Percentiles rank a stretch among this genome's conserved stretches.
Evolutionary conservation across 2,329 filamentous ascomycete genomes (phyloP).

Genomic region (Aspergillus uvarum): DNA sequence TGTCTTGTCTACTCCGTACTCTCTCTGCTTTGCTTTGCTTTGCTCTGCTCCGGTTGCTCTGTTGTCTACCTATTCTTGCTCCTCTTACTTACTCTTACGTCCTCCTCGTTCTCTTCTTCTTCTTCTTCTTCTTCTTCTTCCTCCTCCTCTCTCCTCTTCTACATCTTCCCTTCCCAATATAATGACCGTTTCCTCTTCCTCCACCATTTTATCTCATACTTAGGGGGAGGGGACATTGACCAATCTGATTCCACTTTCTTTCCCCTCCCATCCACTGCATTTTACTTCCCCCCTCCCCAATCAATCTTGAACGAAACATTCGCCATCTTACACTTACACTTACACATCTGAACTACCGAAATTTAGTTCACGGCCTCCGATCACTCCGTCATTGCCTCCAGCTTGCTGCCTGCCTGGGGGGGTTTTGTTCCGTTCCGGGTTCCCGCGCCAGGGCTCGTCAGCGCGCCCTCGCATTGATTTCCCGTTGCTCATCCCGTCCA

Average conservation of each 20-base stretch:
- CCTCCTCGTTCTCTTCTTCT: neutral
- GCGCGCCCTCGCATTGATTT: conserved; percentile 12
- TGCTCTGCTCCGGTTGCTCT: neutral
- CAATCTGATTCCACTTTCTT: neutral
- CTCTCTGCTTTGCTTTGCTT: neutral
- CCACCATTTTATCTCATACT: neutral
- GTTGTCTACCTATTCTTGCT: conserved; percentile 8
- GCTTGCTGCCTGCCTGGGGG: neutral
- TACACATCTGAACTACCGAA: neutral
- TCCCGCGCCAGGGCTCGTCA: conserved; percentile 11
- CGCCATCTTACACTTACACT: neutral
- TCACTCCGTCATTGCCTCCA: neutral
- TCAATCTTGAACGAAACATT: neutral
- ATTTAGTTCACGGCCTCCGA: neutral
- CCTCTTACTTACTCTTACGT: conserved; percentile 2
- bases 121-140: conserved; percentile 3
- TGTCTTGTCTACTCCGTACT: conserved; percentile 1
- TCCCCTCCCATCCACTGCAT: neutral
- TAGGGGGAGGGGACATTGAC: conserved; percentile 6
- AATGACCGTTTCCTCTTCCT: neutral
- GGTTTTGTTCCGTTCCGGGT: conserved; percentile 12
- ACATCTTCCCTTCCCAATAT: neutral
- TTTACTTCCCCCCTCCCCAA: neutral
- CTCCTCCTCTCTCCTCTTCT: conserved; percentile 2
- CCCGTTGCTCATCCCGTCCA: conserved; percentile 6